Conservation (phyloP, 176 grass and related monocot genomes). For the Canna indica region DNA sequence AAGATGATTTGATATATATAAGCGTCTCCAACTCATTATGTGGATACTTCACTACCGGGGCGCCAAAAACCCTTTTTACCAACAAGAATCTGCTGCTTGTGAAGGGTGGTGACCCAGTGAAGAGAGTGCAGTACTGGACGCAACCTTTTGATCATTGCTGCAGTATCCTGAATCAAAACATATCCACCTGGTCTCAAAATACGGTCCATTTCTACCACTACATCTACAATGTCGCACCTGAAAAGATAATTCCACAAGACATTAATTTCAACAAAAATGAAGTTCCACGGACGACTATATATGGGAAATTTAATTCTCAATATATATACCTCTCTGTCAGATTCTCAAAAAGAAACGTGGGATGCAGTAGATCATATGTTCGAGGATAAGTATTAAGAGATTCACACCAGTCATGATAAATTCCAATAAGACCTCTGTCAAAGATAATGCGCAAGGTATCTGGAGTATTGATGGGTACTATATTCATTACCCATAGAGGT, state of each 20-base stretch:
- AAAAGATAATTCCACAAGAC: constrained; percentile 18
- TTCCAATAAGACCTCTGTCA: constrained; percentile 83
- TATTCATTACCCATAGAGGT: constrained; percentile 91
- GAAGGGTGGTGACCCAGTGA: constrained; percentile 47
- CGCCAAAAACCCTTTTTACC: constrained; percentile 68
- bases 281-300: constrained; percentile 9
- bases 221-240: constrained; percentile 62
- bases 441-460: constrained; percentile 77
- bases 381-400: constrained; percentile 87
- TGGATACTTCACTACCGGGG: constrained; percentile 27
- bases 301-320: too few species aligned
- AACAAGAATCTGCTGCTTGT: constrained; percentile 65
- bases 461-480: constrained; percentile 44
- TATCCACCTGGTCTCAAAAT: constrained; percentile 80
- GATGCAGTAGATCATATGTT: constrained; percentile 86
- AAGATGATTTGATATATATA: not conserved
- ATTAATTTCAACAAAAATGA: constrained; percentile 3
- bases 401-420: constrained; percentile 97
- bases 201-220: constrained; percentile 73
- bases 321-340: constrained; percentile 56
- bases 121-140: constrained; percentile 45
- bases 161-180: constrained; percentile 59
- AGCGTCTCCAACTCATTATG: constrained; percentile 3
- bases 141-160: constrained; percentile 52
- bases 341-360: constrained; percentile 48